These are phyloP conservation scores for Ballota nigra DNA, from an alignment of 257 asterid species.

Conservation along the genomic window DNA sequence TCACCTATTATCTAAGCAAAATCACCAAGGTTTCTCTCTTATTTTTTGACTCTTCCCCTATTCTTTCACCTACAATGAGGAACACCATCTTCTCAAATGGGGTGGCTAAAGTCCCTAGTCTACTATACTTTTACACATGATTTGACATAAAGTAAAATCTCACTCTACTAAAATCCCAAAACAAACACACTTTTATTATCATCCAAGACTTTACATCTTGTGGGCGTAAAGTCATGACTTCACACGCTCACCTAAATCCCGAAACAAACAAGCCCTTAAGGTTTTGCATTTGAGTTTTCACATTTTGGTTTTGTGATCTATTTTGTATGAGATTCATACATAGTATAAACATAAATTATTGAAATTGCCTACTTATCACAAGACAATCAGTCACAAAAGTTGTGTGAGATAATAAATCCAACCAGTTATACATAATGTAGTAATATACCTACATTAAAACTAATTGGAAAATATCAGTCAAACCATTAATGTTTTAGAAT, in stretches of 20 bases:
- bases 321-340: constrained; percentile 18
- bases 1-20: constrained; percentile 75
- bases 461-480: too few species aligned
- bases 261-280: constrained; percentile 50
- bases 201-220: too few species aligned
- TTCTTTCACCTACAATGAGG: constrained; percentile 34
- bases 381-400: background rate
- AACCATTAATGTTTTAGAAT: too few species aligned
- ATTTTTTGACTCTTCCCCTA: constrained; percentile 22
- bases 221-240: too few species aligned
- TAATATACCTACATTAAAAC: too few species aligned
- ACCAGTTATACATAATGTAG: too few species aligned
- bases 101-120: constrained; percentile 79
- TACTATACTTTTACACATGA: too few species aligned
- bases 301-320: constrained; percentile 29
- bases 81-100: constrained; percentile 52
- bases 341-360: constrained; percentile 28
- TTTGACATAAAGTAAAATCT: too few species aligned
- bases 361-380: background rate
- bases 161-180: too few species aligned
- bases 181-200: too few species aligned
- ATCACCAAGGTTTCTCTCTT: constrained; percentile 40
- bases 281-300: constrained; percentile 12
- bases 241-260: constrained; percentile 50
- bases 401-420: background rate